phyloP scores from a whole-genome alignment of 495 filamentous ascomycete species.

The Aspergillus baeticus region DNA sequence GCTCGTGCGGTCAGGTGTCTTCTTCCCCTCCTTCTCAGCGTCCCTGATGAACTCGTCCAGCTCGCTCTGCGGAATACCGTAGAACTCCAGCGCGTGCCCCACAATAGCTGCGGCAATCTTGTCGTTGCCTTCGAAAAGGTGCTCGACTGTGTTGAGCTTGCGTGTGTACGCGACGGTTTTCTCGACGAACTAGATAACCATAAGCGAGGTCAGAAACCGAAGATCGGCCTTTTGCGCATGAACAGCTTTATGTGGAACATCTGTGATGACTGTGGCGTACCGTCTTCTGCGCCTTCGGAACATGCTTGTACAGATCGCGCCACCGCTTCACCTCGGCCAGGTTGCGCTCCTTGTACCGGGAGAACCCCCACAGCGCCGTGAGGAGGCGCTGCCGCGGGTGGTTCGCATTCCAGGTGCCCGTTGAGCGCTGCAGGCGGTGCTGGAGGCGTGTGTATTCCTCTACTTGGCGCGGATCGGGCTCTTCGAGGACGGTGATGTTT shows the following conservation, averaged over 20 bases:
- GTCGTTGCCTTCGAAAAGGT: conserved; percentile 19
- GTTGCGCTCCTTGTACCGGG: conserved; percentile 18
- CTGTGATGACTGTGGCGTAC: neutral
- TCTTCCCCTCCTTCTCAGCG: conserved; percentile 9
- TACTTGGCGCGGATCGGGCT: neutral
- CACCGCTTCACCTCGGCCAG: conserved; percentile 18
- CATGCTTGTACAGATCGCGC: conserved; percentile 23
- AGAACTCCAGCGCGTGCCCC: conserved; percentile 18
- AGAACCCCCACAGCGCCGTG: conserved; percentile 20
- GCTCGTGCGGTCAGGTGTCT: conserved; percentile 22
- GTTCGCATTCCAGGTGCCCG: conserved; percentile 16
- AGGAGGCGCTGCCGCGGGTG: conserved; percentile 25
- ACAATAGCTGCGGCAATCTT: conserved; percentile 18
- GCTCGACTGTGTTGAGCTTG: conserved; percentile 25
- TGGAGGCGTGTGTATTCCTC: conserved; percentile 18
- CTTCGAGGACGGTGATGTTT: conserved; percentile 12
- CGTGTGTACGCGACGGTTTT: conserved; percentile 20
- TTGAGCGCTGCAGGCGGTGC: conserved; percentile 12
- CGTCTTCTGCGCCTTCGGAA: conserved; percentile 16
- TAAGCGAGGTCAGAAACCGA: neutral
- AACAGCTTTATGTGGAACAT: no score
- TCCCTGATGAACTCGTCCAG: conserved; percentile 19
- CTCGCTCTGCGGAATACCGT: conserved; percentile 16
- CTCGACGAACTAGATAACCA: conserved; percentile 17
- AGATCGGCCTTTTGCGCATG: no score